A percentile compares a stretch with the other conserved stretches of the same genome.
These are phyloP conservation scores for Penicillium sumatraense DNA, from an alignment of 2,329 filamentous ascomycete genomes.

Conservation along the genomic window DNA sequence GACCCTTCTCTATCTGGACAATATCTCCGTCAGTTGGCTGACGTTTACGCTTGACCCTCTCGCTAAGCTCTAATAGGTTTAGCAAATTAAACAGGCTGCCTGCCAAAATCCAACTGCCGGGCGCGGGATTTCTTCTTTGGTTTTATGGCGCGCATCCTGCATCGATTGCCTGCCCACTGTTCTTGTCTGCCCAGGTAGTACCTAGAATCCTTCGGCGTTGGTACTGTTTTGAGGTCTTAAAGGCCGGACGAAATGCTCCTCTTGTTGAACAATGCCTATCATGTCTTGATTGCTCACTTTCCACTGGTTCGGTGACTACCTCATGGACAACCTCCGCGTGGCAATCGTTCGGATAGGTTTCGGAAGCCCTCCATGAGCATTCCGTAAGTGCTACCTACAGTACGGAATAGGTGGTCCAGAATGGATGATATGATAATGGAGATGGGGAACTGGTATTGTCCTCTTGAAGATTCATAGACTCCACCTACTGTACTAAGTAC, in stretches of 20 bases:
- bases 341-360: background rate
- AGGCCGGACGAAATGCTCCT: background rate
- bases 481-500: too few species aligned
- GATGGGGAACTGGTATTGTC: too few species aligned
- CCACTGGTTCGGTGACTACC: background rate
- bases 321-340: background rate
- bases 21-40: background rate
- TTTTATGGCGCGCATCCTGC: background rate
- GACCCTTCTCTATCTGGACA: background rate
- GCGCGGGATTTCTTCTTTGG: constrained; percentile 11
- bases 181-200: background rate
- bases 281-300: background rate
- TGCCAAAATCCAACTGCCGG: constrained; percentile 26
- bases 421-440: background rate
- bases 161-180: background rate
- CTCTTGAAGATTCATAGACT: background rate
- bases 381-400: too few species aligned
- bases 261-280: background rate
- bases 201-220: background rate
- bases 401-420: background rate
- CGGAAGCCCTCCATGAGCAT: too few species aligned
- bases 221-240: background rate
- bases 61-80: constrained; percentile 17
- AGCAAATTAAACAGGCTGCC: constrained; percentile 9
- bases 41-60: constrained; percentile 2